These are phyloP conservation scores for Viridothelium virens DNA, from an alignment of 495 filamentous ascomycete species.

Conservation along the genomic window DNA sequence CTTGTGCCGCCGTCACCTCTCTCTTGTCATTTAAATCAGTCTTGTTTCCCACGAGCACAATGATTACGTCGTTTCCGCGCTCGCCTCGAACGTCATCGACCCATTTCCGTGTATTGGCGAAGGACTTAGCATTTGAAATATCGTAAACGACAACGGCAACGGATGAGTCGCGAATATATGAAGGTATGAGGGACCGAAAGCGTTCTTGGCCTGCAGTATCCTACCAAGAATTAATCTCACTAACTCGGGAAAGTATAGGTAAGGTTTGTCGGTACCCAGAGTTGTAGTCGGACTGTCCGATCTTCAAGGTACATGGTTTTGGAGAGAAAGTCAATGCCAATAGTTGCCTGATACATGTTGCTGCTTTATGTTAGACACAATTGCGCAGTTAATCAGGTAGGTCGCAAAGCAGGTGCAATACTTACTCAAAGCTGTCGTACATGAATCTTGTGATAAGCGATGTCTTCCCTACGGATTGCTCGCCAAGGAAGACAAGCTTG, in stretches of 20 bases:
- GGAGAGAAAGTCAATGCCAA: constrained; percentile 98
- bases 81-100: constrained; percentile 96
- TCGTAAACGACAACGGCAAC: constrained; percentile 98
- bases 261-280: constrained; percentile 49
- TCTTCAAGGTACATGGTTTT: constrained; percentile 99
- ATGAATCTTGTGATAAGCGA: constrained; percentile 98
- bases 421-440: constrained; percentile 94
- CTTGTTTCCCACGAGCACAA: constrained; percentile 97
- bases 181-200: constrained; percentile 92
- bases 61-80: constrained; percentile 95
- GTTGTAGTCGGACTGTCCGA: constrained; percentile 89
- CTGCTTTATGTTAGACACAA: neutral
- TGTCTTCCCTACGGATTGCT: constrained; percentile 99
- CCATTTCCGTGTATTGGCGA: constrained; percentile 98
- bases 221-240: neutral
- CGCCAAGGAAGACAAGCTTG: constrained; percentile 86
- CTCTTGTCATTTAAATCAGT: constrained; percentile 96
- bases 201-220: constrained; percentile 96
- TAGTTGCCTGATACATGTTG: constrained; percentile 98
- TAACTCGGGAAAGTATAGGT: neutral
- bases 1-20: constrained; percentile 87
- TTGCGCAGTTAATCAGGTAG: neutral
- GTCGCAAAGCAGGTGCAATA: neutral
- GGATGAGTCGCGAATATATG: constrained; percentile 93
- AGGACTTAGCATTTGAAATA: constrained; percentile 91